Evolutionary conservation across 768 basidiomycete species (phyloP).

Genomic region (Mycena rosella): DNA sequence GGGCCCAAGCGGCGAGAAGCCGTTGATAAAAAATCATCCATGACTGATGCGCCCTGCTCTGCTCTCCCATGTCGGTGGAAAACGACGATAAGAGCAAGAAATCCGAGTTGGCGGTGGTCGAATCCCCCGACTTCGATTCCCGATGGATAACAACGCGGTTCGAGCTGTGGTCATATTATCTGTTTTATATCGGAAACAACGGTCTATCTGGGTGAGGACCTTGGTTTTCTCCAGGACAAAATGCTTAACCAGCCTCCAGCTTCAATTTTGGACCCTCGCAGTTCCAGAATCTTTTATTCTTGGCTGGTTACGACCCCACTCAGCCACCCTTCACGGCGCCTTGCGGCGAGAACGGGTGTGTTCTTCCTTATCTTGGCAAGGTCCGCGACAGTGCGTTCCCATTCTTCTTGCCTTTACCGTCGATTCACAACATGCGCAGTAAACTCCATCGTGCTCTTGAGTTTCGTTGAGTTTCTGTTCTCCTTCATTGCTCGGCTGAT

Average conservation of each 20-base stretch:
- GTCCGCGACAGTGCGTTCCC: conserved; percentile 67
- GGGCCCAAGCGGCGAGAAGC: conserved; percentile 4
- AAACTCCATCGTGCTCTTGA: conserved; percentile 82
- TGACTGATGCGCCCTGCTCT: not conserved
- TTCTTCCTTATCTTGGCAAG: conserved; percentile 73
- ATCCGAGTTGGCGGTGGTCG: conserved; percentile 10
- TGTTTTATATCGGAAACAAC: conserved; percentile 76
- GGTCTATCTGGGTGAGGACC: conserved; percentile 66
- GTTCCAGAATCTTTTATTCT: conserved; percentile 79
- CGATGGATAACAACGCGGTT: conserved; percentile 57
- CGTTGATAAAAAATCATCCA: conserved; percentile 9
- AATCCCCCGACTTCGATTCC: not conserved
- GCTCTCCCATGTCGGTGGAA: conserved; percentile 26
- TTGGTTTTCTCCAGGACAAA: conserved; percentile 52
- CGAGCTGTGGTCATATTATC: conserved; percentile 72
- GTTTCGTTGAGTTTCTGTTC: conserved; percentile 7
- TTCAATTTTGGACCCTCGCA: conserved; percentile 83
- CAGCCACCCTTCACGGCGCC: conserved; percentile 64
- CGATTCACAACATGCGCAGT: conserved; percentile 52
- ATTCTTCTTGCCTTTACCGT: not conserved
- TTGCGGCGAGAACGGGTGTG: conserved; percentile 68
- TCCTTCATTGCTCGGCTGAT: not conserved
- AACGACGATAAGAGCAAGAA: conserved; percentile 25
- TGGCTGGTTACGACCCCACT: conserved; percentile 81
- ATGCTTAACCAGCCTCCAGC: conserved; percentile 8